These are phyloP conservation scores for Neonothopanus nambi DNA, from an alignment of 1,284 basidiomycete species.

Conservation along the genomic window DNA sequence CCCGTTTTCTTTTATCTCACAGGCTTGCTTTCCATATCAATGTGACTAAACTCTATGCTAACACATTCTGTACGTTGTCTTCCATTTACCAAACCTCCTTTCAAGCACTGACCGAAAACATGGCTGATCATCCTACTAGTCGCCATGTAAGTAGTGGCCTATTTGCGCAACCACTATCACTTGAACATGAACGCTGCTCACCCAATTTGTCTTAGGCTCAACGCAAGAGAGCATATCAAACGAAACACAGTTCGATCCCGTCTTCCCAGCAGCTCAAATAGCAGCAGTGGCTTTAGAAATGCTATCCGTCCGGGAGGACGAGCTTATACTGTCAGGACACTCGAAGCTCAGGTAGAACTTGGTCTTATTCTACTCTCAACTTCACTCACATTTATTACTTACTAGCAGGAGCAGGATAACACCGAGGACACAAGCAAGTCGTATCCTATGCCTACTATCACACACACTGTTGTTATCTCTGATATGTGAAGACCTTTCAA, in stretches of 20 bases:
- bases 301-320: neutral
- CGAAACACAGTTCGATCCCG: neutral
- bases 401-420: neutral
- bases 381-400: neutral
- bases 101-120: neutral
- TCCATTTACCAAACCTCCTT: neutral
- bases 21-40: conserved; percentile 25
- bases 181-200: neutral
- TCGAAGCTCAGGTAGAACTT: neutral
- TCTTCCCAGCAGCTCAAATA: neutral
- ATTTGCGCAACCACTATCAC: neutral
- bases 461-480: neutral
- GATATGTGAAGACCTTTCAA: neutral
- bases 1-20: neutral
- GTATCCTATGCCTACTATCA: conserved; percentile 2
- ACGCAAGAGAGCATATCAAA: neutral
- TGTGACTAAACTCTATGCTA: conserved; percentile 30
- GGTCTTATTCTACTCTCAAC: neutral
- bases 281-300: neutral
- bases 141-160: conserved; percentile 16
- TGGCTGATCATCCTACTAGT: conserved; percentile 4
- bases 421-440: neutral
- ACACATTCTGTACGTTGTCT: conserved; percentile 26
- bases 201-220: neutral
- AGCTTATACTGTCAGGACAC: neutral